These are phyloP conservation scores for Schizosaccharomyces cryophilus DNA, from an alignment of 805 yeast genomes.

Conservation along the genomic window DNA sequence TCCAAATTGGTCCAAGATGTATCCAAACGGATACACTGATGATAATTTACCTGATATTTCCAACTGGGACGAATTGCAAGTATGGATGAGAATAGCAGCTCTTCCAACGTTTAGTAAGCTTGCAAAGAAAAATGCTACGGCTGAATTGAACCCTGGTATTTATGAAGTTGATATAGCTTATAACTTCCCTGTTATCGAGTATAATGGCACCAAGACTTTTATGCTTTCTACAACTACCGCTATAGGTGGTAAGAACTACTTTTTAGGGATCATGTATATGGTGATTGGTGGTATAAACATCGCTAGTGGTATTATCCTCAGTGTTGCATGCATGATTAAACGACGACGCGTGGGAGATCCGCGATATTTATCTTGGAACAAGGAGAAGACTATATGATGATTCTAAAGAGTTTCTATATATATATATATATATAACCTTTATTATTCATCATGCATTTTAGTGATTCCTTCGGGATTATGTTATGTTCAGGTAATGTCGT, in stretches of 20 bases:
- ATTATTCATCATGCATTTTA: background rate
- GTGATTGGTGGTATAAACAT: conserved; percentile 60
- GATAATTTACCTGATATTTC: conserved; percentile 56
- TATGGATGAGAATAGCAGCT: conserved; percentile 97
- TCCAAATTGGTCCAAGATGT: conserved; percentile 61
- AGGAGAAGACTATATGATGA: background rate
- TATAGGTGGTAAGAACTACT: conserved; percentile 70
- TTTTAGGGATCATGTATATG: conserved; percentile 62
- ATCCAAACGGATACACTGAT: conserved; percentile 68
- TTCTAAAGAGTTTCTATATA: too few species aligned
- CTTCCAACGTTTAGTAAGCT: conserved; percentile 70
- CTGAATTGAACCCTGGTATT: conserved; percentile 33
- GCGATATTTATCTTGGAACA: conserved; percentile 27
- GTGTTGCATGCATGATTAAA: conserved; percentile 55
- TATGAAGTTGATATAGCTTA: conserved; percentile 39
- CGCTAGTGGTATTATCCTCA: conserved; percentile 45
- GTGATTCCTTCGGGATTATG: too few species aligned
- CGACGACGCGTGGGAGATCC: conserved; percentile 76
- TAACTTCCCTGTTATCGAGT: conserved; percentile 60
- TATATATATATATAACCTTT: background rate
- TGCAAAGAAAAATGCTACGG: conserved; percentile 45
- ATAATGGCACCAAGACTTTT: conserved; percentile 71
- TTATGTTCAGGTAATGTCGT: too few species aligned
- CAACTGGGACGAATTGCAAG: conserved; percentile 63
- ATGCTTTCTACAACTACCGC: conserved; percentile 60